Evolutionary conservation across 192 early-diverging fungal genomes (phyloP), one percentile per base, ranked within the genome.

Genomic region (Coemansia sp.): DNA sequence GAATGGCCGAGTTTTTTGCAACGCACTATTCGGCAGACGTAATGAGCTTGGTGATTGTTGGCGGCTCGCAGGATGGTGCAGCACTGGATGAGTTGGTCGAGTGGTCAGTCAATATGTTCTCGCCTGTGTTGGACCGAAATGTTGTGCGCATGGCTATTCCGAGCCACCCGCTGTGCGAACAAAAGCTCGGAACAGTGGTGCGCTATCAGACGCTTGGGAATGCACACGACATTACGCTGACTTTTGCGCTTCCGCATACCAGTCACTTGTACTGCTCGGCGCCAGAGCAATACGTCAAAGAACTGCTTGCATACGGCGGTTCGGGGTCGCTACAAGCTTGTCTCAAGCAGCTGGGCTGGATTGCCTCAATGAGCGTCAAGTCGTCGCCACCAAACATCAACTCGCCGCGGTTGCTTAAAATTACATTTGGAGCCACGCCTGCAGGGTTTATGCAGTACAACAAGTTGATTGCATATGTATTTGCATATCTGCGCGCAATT

Each of bases 41-140:
- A 22, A 97, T 96, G 95, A 91, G 88, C 67, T 76, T 95, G 3
- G 88, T 88, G 19, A 79, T 98, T n/a, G 61, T 94, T 23, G 95
- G 92, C 39, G 85, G 85, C 72, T 17, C 93, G 94, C 71, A 76
- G 90, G 94, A 91, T 39, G 84, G 85, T 67, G 25, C 93, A 93
- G 67, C 73, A 87, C 50, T 71, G 11, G 91, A 92, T 60, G 61
- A 85, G 73, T 80, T 96, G 53, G 76, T 84, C 5, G 71, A 87
- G 29, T 89, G 88, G 93, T 86, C 87, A 0, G 89, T 91, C 10
- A 79, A 87, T 15, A 88, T 85, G 65, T 94, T 97, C 61, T 90
- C 91, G 0, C 72, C 66, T 19, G 85, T 97, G 29, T 76, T 79
- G 54, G 93, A 90, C 75, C 90, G 85, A 65, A 69, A 81, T 62